These are phyloP conservation scores for Penicillium turbatum DNA, from an alignment of 495 filamentous ascomycete genomes.

Conservation along the genomic window DNA sequence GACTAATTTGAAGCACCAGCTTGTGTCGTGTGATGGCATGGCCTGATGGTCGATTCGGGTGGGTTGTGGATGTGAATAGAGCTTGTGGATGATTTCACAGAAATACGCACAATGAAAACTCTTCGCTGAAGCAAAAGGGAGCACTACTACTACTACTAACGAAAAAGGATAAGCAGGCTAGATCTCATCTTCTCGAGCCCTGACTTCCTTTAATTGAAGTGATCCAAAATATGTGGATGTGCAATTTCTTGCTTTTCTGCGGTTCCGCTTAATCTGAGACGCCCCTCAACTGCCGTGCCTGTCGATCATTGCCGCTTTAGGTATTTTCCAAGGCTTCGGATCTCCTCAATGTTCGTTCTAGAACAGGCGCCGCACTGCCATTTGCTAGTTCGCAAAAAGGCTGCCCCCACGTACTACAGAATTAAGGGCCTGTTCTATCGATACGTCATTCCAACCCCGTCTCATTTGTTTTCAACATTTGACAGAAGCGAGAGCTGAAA, in stretches of 20 bases:
- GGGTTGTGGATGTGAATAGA: too few species aligned
- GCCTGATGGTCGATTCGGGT: conserved; percentile 8
- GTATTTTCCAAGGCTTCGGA: too few species aligned
- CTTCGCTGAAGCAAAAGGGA: too few species aligned
- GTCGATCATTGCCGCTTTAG: conserved; percentile 17
- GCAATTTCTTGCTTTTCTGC: not conserved
- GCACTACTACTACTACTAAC: too few species aligned
- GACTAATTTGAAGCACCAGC: too few species aligned
- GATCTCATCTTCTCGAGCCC: not conserved
- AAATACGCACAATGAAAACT: too few species aligned
- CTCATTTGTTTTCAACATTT: conserved; percentile 20
- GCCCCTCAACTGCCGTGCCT: conserved; percentile 19
- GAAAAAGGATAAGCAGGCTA: too few species aligned
- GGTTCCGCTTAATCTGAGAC: conserved; percentile 17
- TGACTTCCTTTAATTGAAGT: too few species aligned
- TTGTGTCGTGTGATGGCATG: too few species aligned
- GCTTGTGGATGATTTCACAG: too few species aligned
- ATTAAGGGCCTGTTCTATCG: conserved; percentile 3
- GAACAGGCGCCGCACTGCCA: not conserved
- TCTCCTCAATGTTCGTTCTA: conserved; percentile 1
- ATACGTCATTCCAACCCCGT: conserved; percentile 7
- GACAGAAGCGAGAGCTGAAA: not conserved
- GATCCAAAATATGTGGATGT: too few species aligned
- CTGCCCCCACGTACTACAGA: not conserved
- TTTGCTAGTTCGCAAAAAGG: not conserved